Conservation (phyloP, 768 basidiomycete genomes). For the Chiua virens region DNA sequence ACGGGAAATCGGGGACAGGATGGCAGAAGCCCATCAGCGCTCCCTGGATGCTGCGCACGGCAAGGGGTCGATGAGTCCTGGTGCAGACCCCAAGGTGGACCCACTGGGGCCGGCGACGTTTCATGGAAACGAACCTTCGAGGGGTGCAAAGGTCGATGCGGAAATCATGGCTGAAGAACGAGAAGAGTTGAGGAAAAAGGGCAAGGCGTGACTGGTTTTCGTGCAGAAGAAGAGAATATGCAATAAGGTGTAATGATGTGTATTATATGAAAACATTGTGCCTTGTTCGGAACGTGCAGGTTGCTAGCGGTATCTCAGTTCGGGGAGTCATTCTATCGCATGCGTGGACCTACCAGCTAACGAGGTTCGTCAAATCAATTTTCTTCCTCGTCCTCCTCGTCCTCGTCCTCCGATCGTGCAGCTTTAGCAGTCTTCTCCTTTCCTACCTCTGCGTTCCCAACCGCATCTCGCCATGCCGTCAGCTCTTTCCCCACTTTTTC, state of each 20-base stretch:
- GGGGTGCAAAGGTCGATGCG: constrained; percentile 59
- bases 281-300: too few relatives aligned
- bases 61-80: constrained; percentile 29
- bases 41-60: constrained; percentile 27
- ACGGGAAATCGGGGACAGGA: constrained; percentile 41
- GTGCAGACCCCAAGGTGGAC: constrained; percentile 36
- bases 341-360: background rate
- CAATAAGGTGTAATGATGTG: background rate
- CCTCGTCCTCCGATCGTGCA: constrained; percentile 47
- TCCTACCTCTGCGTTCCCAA: constrained; percentile 60
- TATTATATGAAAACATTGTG: background rate
- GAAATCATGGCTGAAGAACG: constrained; percentile 54
- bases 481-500: constrained; percentile 62
- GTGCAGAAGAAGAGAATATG: background rate
- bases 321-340: too few relatives aligned
- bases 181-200: constrained; percentile 46
- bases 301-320: too few relatives aligned
- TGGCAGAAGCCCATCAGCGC: constrained; percentile 34
- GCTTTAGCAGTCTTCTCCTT: constrained; percentile 53
- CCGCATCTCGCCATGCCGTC: constrained; percentile 73
- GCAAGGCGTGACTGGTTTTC: constrained; percentile 24
- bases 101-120: constrained; percentile 50
- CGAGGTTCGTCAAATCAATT: background rate
- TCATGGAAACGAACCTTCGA: constrained; percentile 58
- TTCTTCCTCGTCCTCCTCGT: constrained; percentile 44